Evolutionary conservation across 2,329 filamentous ascomycete species (phyloP).

Genomic region (Diaporthe australafricana): DNA sequence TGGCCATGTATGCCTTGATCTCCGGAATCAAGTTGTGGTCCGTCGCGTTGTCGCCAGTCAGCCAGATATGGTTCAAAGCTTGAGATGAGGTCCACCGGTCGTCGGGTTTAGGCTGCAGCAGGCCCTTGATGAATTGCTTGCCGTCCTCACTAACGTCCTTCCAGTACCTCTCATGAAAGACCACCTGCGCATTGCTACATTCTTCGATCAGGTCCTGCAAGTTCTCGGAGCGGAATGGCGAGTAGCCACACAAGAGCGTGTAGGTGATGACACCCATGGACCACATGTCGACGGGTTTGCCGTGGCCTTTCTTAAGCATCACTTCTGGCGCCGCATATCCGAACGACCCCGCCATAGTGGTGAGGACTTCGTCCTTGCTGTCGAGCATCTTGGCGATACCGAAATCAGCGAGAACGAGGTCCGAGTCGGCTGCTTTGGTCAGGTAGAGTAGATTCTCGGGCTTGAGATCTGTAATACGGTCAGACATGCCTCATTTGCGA

Average conservation of each 20-base stretch:
- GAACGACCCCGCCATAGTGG: conserved; percentile 98
- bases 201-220: conserved; percentile 94
- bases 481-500: conserved; percentile 9
- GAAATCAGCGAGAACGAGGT: conserved; percentile 94
- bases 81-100: conserved; percentile 82
- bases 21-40: conserved; percentile 98
- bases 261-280: conserved; percentile 99
- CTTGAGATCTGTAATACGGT: conserved; percentile 79
- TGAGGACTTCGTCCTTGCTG: conserved; percentile 88
- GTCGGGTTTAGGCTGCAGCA: conserved; percentile 83
- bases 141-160: conserved; percentile 95
- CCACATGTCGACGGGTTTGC: conserved; percentile 99
- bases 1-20: conserved; percentile 93
- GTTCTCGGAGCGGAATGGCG: conserved; percentile 95
- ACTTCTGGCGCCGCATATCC: conserved; percentile 98
- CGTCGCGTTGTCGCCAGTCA: conserved; percentile 89
- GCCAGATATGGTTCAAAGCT: conserved; percentile 86
- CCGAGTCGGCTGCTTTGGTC: conserved; percentile 79
- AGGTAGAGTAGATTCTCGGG: conserved; percentile 97
- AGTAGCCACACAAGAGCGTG: conserved; percentile 97
- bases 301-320: conserved; percentile 97
- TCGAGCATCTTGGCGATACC: conserved; percentile 99
- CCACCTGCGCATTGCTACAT: conserved; percentile 83
- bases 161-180: conserved; percentile 99
- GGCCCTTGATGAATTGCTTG: conserved; percentile 89